Percentiles rank a stretch among this genome's conserved stretches.
Evolutionary conservation across 208 protist species (phyloP).

Genomic region (Trypanosoma avium): DNA sequence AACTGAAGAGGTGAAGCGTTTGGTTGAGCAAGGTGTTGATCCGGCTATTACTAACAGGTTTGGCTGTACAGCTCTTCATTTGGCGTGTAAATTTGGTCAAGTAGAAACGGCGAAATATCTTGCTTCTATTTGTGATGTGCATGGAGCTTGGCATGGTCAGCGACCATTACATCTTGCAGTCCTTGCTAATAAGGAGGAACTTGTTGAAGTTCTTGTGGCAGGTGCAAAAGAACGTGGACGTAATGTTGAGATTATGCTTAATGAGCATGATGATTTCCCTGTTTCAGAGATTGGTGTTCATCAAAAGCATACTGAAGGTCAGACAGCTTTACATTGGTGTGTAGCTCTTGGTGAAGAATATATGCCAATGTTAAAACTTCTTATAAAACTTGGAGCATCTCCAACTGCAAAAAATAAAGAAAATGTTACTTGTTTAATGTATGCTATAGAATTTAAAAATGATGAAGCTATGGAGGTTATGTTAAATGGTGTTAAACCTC

Average conservation of each 20-base stretch:
- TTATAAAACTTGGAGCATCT: conserved; percentile 63
- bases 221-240: conserved; percentile 56
- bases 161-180: conserved; percentile 83
- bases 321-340: conserved; percentile 83
- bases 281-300: conserved; percentile 55
- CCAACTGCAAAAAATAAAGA: conserved; percentile 74
- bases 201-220: conserved; percentile 63
- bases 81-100: conserved; percentile 82
- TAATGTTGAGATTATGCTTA: conserved; percentile 60
- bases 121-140: conserved; percentile 50
- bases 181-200: conserved; percentile 56
- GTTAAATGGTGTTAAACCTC: conserved; percentile 40
- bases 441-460: conserved; percentile 69
- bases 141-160: conserved; percentile 76
- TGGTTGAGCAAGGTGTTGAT: conserved; percentile 69
- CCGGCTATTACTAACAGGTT: conserved; percentile 81
- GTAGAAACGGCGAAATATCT: conserved; percentile 72
- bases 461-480: conserved; percentile 56
- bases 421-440: conserved; percentile 79
- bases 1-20: conserved; percentile 71
- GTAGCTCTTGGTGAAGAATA: conserved; percentile 68
- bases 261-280: conserved; percentile 78
- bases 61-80: conserved; percentile 84
- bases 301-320: conserved; percentile 53
- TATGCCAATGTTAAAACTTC: conserved; percentile 68